Conservation (phyloP, 306 rosid species). For the Fagus crenata region DNA sequence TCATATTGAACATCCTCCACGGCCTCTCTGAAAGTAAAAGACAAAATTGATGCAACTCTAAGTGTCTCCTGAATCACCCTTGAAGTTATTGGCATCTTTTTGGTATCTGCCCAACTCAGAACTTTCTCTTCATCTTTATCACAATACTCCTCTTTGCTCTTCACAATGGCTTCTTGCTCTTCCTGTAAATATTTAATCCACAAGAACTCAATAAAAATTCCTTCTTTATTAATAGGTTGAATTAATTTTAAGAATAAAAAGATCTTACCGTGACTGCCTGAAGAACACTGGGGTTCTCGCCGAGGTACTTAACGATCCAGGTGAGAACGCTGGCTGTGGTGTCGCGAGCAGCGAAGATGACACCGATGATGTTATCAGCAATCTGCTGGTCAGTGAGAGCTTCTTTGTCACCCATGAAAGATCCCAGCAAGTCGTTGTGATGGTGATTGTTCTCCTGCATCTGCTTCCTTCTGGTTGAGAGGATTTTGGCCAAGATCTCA, state of each 20-base stretch:
- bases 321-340: constrained; percentile 96
- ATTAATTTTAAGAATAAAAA: constrained; percentile 28
- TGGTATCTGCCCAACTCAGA: constrained; percentile 80
- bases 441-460: constrained; percentile 32
- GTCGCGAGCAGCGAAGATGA: constrained; percentile 95
- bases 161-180: constrained; percentile 70
- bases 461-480: constrained; percentile 56
- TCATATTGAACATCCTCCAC: constrained; percentile 87
- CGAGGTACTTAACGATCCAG: constrained; percentile 84
- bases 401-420: constrained; percentile 78
- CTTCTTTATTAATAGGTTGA: no score
- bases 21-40: constrained; percentile 96
- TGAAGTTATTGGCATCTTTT: constrained; percentile 75
- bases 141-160: constrained; percentile 44
- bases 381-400: constrained; percentile 87
- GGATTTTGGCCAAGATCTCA: constrained; percentile 68
- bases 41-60: constrained; percentile 82
- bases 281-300: constrained; percentile 76
- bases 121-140: constrained; percentile 33
- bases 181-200: constrained; percentile 39
- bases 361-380: constrained; percentile 89
- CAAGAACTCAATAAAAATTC: no score
- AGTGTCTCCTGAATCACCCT: constrained; percentile 94
- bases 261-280: constrained; percentile 79
- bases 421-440: constrained; percentile 68